phyloP scores from a whole-genome alignment of 306 rosid genomes.

The Prunus kanzakura region DNA sequence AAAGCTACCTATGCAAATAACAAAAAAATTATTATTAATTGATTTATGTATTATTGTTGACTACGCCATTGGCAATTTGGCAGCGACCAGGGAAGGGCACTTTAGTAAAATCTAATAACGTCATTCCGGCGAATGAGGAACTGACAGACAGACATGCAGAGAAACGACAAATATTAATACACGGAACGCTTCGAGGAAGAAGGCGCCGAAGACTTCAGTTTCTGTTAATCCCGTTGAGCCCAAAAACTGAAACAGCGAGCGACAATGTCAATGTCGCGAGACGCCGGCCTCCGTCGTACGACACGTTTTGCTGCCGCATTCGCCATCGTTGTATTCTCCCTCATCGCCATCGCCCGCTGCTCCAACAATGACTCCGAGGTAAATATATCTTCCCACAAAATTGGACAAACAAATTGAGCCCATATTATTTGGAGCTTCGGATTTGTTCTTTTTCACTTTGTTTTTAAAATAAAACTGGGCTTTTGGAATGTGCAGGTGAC shows the following conservation, averaged over 20 bases:
- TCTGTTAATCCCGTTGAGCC: background rate
- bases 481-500: constrained; percentile 26
- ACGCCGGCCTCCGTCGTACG: background rate
- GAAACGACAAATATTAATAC: background rate
- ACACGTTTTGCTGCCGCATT: constrained; percentile 36
- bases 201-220: background rate
- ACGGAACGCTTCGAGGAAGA: background rate
- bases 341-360: constrained; percentile 34
- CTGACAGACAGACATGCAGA: background rate
- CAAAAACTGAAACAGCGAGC: background rate
- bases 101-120: background rate
- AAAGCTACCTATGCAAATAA: no score
- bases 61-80: background rate
- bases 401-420: background rate
- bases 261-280: constrained; percentile 17
- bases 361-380: constrained; percentile 46
- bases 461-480: background rate
- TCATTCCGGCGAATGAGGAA: background rate
- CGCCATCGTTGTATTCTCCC: constrained; percentile 31
- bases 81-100: background rate
- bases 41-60: background rate
- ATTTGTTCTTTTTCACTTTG: background rate
- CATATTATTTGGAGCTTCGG: background rate
- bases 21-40: no score
- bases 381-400: constrained; percentile 1